Evolutionary conservation across 1,139 yeast species (phyloP), one percentile per base, ranked within the genome.

Genomic region (Magnusiomyces clavatus): DNA sequence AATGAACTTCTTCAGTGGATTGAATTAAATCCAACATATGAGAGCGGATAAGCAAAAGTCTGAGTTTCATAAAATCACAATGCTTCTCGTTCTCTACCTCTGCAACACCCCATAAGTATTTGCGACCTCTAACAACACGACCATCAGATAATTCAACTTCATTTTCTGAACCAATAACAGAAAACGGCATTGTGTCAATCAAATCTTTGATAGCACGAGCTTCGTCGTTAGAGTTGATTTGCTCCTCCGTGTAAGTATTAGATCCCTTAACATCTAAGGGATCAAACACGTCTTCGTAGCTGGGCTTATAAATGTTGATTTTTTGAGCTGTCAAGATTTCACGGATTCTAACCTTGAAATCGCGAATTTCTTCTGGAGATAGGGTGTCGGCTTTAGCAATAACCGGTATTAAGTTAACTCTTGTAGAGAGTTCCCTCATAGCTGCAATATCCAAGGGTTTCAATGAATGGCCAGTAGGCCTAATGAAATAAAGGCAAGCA

Each of bases 21-120:
- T 82, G 75, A 53, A 92, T 78, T 64, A 92, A 77, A 69, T 92
- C 99, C 65, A 94, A 79, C 88, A 92, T 81, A 71, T 92, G 92
- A 31, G 96, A 87, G 72, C 98, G 84, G 67, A 94, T 77, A 57
- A 92, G 73, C 63, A 92, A 77, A 60, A 90, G 81, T 71, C 98
- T 83, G 65, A 92, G 77, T 69, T 89, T 89, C 69, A 88, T 83
- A 74, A 94, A 92, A 70, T 92, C 98, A 72, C 97, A 90, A 68
- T 92, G 97, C 56, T 78, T 78, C 66, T 90, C 97, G 69, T 92
- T 92, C 69, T 92, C 98, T 50, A 92, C 96, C 69, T 92, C 97
- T 50, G 92, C 97, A 51, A 87, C 76, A 45, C 98, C 98, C 98
- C 98, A 92, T 57, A 95, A 90, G 67, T 92, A 92, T 68, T 87